Evolutionary conservation across 495 filamentous ascomycete species (phyloP), one percentile per base, ranked within the genome.

Genomic region (Penicillium bovifimosum): DNA sequence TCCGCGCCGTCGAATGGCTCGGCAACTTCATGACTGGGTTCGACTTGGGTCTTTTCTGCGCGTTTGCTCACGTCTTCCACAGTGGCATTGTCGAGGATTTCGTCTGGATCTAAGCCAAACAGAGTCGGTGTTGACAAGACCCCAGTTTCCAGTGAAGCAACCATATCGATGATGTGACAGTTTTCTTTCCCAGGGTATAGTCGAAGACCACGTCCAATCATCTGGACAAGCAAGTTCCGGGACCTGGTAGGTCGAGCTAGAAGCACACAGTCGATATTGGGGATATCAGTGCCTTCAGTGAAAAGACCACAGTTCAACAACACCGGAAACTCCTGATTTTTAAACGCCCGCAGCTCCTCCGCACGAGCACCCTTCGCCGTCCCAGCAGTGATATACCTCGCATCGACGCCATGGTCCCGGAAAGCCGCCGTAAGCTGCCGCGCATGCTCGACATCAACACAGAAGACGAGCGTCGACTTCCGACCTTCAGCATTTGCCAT

Each of bases 161-260:
- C 93, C 88, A 99, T 91, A 65, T 99, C 93, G 55, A 99, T 93
- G 41, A 99, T 76, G 65, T 96, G 93, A 58, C 93, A 99, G 60
- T 97, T 81, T 35, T 84, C 66, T 64, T 99, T 99, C 1, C 78
- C 86, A 2, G 85, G 75, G 61, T 86, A 77, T 28, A 96, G 70
- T 31, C 93, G 84, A 79, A 97, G 86, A 0, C 93, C 93, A 53
- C 93, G 83, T 0, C 93, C 93, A 42, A 99, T 95, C 93, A 99
- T 99, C 65, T 99, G 93, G 5, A 96, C 83, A 2, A 99, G 77
- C 7, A 99, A 75, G 56, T 96, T 96, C 17, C 86, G 82, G 13
- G 93, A 97, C 48, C 83, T 81, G 8, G 93, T 99, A 3, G 93
- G 93, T 31, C 95, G 74, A 6, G 90, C 91, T 35, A 99, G 75